Base-by-base conservation (phyloP, 495 filamentous ascomycete genomes). In the Clohesyomyces aquaticus region DNA sequence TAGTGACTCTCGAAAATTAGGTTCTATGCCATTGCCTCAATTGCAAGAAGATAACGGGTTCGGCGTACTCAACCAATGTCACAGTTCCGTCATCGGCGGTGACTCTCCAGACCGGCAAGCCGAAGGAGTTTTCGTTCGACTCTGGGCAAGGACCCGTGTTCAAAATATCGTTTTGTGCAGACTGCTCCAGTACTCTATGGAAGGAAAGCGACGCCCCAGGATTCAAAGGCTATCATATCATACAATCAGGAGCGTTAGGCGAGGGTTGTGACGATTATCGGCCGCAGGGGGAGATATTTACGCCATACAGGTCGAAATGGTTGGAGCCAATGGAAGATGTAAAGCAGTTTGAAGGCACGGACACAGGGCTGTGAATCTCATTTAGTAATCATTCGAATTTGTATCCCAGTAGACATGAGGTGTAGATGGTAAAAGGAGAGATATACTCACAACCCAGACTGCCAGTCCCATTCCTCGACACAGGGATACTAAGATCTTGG, bases 11-110 rank as follows among this genome's bases (percentile, higher is more conserved):
- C 27, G 4, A 19, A 4, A 38, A 29, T 26, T 57, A 70, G 67
- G 63, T 64, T 3, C 63, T 70, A 22, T 70, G 67, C 55, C 63
- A 66, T 32, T 66, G 67, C 63, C 25, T 62, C n/a, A 59, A 66
- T 22, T 70, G 63, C 49, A 42, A 42, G 42, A 48, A 55, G 21
- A 59, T 63, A 10, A 66, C 67, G 4, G 49, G 63, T 25, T 50
- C 43, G 2, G 63, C 56, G 27, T 66, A 57, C 38, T 59, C 63
- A 0, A 66, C 63, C 52, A 70, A 66, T 38, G 32, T 67, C 6
- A 52, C 54, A 12, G 63, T 70, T 18, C 49, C 59, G 9, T 55
- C 58, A 3, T 53, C 63, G 10, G 9, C 59, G 9, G 23, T 63
- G 16, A 46, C 12, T 6, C 32, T 66, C 22, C 42, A 41, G n/a